Evolutionary conservation across 2,329 filamentous ascomycete species (phyloP).

Genomic region (Fusarium brevicatenulatum): DNA sequence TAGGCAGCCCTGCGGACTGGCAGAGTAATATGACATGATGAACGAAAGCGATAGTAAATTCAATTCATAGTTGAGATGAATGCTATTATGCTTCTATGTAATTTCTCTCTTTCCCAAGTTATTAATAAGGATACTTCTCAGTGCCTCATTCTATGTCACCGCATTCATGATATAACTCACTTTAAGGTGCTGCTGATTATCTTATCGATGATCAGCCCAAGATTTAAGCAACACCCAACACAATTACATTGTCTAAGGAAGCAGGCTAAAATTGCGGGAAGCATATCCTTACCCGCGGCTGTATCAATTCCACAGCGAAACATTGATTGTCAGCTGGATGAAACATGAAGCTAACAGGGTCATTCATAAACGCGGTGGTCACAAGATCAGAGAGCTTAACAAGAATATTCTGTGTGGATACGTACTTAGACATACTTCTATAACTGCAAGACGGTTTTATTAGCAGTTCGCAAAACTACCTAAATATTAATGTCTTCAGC

Average conservation of each 20-base stretch:
- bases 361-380: conserved; percentile 4
- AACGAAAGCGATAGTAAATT: background rate
- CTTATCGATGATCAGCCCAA: background rate
- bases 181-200: background rate
- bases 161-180: background rate
- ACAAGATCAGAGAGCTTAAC: conserved; percentile 1
- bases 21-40: background rate
- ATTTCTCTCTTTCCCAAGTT: background rate
- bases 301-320: conserved; percentile 1
- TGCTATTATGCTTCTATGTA: background rate
- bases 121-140: too few species aligned
- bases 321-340: conserved; percentile 16
- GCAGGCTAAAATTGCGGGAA: background rate
- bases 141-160: background rate
- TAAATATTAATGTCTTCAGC: background rate
- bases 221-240: background rate
- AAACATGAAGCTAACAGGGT: conserved; percentile 10
- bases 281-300: background rate
- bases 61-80: background rate
- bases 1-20: background rate
- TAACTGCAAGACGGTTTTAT: background rate
- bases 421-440: background rate
- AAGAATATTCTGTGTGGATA: background rate
- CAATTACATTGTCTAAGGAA: background rate
- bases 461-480: background rate